Conservation (phyloP, 257 asterid species). For the Capsicum rhomboideum region DNA sequence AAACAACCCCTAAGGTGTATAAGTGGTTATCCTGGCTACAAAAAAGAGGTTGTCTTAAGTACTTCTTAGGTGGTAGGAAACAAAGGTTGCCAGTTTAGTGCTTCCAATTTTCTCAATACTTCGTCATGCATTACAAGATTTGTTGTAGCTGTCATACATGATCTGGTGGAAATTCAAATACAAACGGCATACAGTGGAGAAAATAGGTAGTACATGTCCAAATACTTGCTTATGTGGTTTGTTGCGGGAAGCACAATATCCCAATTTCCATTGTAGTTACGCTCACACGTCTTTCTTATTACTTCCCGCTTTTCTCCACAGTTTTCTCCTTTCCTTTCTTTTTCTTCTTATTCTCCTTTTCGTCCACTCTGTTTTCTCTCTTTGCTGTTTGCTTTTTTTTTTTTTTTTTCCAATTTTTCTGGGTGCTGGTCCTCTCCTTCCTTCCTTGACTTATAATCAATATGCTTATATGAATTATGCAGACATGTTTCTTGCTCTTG, state of each 20-base stretch:
- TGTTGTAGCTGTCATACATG: not conserved
- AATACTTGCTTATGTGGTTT: not conserved
- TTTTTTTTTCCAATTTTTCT: not conserved
- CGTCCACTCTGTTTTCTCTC: not conserved
- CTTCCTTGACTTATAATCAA: not conserved
- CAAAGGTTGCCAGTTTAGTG: not conserved
- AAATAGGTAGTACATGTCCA: not conserved
- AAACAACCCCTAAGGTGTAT: too few species aligned
- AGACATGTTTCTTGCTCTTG: slow-evolving; percentile 99
- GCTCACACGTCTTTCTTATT: not conserved
- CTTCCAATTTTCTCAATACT: not conserved
- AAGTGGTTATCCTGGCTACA: not conserved
- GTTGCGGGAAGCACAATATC: not conserved
- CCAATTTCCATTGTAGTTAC: not conserved
- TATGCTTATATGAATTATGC: slow-evolving; percentile 13
- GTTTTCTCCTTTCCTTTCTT: not conserved
- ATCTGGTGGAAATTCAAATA: not conserved
- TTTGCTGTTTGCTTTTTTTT: not conserved
- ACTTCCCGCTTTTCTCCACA: not conserved
- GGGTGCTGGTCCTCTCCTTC: not conserved
- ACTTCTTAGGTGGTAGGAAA: not conserved
- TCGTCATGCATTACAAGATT: not conserved
- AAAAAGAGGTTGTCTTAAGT: not conserved
- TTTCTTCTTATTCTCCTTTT: not conserved
- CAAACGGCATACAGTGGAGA: not conserved